Conservation (phyloP, 139 green algal genomes). For the Closterium sp. region DNA sequence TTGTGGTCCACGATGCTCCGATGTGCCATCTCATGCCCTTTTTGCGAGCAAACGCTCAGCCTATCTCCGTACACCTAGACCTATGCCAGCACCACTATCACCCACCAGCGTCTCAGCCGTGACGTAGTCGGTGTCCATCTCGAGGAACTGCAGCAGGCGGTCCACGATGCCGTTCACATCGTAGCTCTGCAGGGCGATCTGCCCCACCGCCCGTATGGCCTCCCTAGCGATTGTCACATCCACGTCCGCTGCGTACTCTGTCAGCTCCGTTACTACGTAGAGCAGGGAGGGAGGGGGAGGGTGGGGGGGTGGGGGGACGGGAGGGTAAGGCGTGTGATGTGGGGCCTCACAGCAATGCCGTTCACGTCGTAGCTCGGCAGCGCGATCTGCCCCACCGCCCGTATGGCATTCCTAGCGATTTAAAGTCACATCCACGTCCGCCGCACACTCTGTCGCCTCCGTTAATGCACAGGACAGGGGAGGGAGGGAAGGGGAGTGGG, state of each 20-base stretch:
- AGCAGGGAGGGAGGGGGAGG: no score
- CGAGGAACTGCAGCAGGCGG: conserved; percentile 88
- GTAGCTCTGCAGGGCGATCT: conserved; percentile 52
- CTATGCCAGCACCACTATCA: no score
- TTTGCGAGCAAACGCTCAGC: no score
- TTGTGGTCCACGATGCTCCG: conserved; percentile 78
- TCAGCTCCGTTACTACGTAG: conserved; percentile 74
- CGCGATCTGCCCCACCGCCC: conserved; percentile 48
- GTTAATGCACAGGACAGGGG: conserved; percentile 56
- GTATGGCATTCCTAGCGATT: conserved; percentile 39
- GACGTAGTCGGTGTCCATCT: conserved; percentile 65
- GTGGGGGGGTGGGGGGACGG: no score
- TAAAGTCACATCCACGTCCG: no score
- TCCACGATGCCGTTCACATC: conserved; percentile 87
- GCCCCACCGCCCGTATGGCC: conserved; percentile 43
- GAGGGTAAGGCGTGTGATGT: no score
- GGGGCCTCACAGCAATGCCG: no score
- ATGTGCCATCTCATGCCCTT: no score
- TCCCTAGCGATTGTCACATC: conserved; percentile 48
- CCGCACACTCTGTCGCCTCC: conserved; percentile 73
- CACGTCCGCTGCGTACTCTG: conserved; percentile 61
- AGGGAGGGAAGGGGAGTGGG: not conserved
- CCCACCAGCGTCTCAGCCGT: conserved; percentile 66
- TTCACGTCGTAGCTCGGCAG: conserved; percentile 65
- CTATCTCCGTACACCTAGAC: no score